phyloP scores from a whole-genome alignment of 2,329 filamentous ascomycete species.

The Boeremia exigua region DNA sequence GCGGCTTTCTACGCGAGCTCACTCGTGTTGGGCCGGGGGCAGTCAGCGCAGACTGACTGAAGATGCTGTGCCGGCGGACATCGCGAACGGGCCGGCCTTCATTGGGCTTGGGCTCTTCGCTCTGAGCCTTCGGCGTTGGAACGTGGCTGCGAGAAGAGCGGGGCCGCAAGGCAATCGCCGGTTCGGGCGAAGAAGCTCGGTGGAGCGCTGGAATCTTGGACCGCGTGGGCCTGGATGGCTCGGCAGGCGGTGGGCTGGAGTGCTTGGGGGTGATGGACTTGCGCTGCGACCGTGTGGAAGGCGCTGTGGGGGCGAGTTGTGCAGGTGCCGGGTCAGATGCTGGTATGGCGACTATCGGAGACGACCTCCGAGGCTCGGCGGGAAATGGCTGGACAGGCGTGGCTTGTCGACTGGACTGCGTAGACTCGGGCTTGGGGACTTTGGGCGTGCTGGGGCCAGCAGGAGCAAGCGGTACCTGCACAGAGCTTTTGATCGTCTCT shows the following conservation, averaged over 20 bases:
- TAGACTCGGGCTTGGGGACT: slow-evolving; percentile 18
- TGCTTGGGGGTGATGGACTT: slow-evolving; percentile 41
- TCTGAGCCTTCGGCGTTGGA: slow-evolving; percentile 53
- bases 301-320: slow-evolving; percentile 33
- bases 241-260: slow-evolving; percentile 28
- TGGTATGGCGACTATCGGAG: not conserved
- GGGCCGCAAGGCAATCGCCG: slow-evolving; percentile 31
- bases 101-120: slow-evolving; percentile 54
- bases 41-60: slow-evolving; percentile 47
- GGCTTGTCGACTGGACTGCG: slow-evolving; percentile 19
- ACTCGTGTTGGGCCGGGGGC: slow-evolving; percentile 46
- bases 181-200: slow-evolving; percentile 14
- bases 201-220: slow-evolving; percentile 26
- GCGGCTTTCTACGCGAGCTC: slow-evolving; percentile 68
- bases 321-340: slow-evolving; percentile 12
- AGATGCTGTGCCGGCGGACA: slow-evolving; percentile 55
- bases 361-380: slow-evolving; percentile 22
- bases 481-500: slow-evolving; percentile 25
- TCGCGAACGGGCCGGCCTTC: slow-evolving; percentile 46
- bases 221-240: slow-evolving; percentile 28
- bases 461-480: slow-evolving; percentile 54
- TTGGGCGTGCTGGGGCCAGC: slow-evolving; percentile 48
- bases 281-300: slow-evolving; percentile 43
- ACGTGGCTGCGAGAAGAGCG: slow-evolving; percentile 50
- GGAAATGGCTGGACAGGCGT: slow-evolving; percentile 28